Evolutionary conservation across 129 eudicot genomes (phyloP).

Genomic region (Saposhnikovia divaricata): DNA sequence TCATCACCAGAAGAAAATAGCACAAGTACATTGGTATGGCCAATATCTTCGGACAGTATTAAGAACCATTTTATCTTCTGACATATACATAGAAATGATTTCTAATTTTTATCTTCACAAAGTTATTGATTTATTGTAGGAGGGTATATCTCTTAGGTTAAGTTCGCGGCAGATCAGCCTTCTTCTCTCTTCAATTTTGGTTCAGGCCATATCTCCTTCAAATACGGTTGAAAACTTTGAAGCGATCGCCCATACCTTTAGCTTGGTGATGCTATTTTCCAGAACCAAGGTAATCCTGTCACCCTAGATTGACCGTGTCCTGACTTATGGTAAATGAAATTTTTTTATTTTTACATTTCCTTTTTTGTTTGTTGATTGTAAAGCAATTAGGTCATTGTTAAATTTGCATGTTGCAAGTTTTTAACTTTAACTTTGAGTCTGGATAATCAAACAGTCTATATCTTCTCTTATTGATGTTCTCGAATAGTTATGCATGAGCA

Average conservation of each 20-base stretch:
- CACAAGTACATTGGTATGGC: slow-evolving; percentile 23
- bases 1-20: slow-evolving; percentile 18
- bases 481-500: neutral
- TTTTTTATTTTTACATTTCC: neutral
- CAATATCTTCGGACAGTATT: neutral
- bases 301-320: neutral
- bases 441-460: neutral
- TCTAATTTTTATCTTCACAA: neutral
- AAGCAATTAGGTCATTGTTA: neutral
- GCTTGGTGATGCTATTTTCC: slow-evolving; percentile 56
- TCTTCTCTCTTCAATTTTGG: slow-evolving; percentile 77
- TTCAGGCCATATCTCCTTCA: slow-evolving; percentile 59
- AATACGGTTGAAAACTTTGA: slow-evolving; percentile 77
- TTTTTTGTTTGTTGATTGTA: neutral
- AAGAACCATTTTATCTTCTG: neutral
- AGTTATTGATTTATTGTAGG: slow-evolving; percentile 26
- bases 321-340: neutral
- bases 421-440: neutral
- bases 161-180: slow-evolving; percentile 71
- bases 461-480: neutral
- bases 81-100: slow-evolving; percentile 10
- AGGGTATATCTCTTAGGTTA: slow-evolving; percentile 57
- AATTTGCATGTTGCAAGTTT: neutral
- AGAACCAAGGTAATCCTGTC: slow-evolving; percentile 35
- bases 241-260: slow-evolving; percentile 82